Conservation (phyloP, 139 green algal species). For the Chlorella ohadii region DNA sequence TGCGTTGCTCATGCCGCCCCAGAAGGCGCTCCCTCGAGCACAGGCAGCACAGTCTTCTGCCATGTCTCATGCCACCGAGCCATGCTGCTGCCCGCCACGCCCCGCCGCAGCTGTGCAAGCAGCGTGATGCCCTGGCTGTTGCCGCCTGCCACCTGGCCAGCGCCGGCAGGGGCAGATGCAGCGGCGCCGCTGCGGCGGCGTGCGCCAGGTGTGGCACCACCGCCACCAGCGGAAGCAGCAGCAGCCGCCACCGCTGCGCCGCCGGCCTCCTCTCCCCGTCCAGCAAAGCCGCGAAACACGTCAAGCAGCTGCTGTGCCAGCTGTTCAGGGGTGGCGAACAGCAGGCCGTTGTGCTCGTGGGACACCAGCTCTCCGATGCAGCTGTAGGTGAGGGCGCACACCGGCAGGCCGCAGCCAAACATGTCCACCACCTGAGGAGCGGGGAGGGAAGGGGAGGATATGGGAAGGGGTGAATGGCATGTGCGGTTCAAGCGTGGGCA, state of each 20-base stretch:
- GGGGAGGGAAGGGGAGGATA: not conserved
- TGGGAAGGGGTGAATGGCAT: no score
- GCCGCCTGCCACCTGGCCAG: not conserved
- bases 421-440: slow-evolving; percentile 93
- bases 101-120: slow-evolving; percentile 33
- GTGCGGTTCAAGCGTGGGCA: no score
- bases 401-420: slow-evolving; percentile 94
- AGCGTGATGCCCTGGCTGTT: not conserved
- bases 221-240: no score
- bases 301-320: slow-evolving; percentile 69
- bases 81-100: slow-evolving; percentile 25
- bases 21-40: slow-evolving; percentile 27
- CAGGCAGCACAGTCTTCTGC: slow-evolving; percentile 44
- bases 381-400: slow-evolving; percentile 83
- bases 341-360: slow-evolving; percentile 76
- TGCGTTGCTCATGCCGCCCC: not conserved
- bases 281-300: slow-evolving; percentile 63
- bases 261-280: not conserved
- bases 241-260: no score
- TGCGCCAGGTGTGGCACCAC: no score
- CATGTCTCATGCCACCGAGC: slow-evolving; percentile 56
- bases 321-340: slow-evolving; percentile 75
- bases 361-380: slow-evolving; percentile 89
- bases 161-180: not conserved
- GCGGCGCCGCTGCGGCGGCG: no score